Evolutionary conservation across 2,329 filamentous ascomycete genomes (phyloP).

Genomic region (Pseudogymnoascus sp.): DNA sequence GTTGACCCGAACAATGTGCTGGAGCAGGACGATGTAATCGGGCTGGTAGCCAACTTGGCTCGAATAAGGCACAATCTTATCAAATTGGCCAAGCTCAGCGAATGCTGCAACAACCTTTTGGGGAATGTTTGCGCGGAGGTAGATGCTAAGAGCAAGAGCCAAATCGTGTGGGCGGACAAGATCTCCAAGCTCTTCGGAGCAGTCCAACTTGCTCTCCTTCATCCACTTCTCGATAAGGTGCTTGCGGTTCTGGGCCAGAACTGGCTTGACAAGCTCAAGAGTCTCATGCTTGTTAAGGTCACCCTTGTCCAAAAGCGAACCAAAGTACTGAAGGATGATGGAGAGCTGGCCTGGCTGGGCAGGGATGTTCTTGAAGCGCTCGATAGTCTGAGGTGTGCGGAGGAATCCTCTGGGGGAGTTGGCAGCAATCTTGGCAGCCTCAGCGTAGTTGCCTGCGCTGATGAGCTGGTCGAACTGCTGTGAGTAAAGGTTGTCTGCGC

Average conservation of each 20-base stretch:
- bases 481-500: slow-evolving; percentile 86
- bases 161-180: slow-evolving; percentile 85
- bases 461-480: slow-evolving; percentile 89
- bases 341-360: slow-evolving; percentile 80
- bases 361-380: slow-evolving; percentile 84
- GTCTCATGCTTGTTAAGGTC: slow-evolving; percentile 88
- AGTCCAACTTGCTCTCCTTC: slow-evolving; percentile 89
- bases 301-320: slow-evolving; percentile 93
- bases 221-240: slow-evolving; percentile 98
- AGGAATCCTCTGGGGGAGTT: slow-evolving; percentile 95
- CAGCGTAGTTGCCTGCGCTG: slow-evolving; percentile 67
- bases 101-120: slow-evolving; percentile 94
- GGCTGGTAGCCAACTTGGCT: slow-evolving; percentile 79
- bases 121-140: slow-evolving; percentile 80
- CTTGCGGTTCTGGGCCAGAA: slow-evolving; percentile 88
- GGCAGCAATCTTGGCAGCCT: slow-evolving; percentile 91
- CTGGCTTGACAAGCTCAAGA: slow-evolving; percentile 84
- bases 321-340: slow-evolving; percentile 93
- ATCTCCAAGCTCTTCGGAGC: slow-evolving; percentile 93
- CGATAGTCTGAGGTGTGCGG: slow-evolving; percentile 88
- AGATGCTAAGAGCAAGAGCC: slow-evolving; percentile 78
- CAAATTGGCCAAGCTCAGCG: slow-evolving; percentile 92
- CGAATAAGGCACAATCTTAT: slow-evolving; percentile 90
- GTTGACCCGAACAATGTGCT: slow-evolving; percentile 85
- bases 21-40: slow-evolving; percentile 87